These are phyloP conservation scores for Alnus rubra DNA, from an alignment of 306 rosid species.

Conservation along the genomic window DNA sequence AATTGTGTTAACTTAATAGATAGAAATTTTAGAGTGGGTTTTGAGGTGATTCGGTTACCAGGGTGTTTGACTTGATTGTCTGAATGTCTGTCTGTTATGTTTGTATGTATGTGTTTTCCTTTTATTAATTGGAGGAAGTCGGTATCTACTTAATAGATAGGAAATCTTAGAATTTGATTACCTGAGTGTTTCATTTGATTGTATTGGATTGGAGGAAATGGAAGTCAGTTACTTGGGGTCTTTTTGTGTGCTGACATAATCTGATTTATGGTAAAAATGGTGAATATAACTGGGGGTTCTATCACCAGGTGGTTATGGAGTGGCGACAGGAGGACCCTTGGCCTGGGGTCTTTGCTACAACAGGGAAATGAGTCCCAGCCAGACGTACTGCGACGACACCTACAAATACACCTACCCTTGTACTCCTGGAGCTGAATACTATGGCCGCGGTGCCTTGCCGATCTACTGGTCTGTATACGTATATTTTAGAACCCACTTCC, in stretches of 20 bases:
- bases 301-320: conserved; percentile 91
- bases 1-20: neutral
- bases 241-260: neutral
- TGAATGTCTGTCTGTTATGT: neutral
- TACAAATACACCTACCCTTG: conserved; percentile 86
- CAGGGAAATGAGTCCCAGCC: conserved; percentile 95
- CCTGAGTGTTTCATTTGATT: neutral
- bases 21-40: neutral
- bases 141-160: neutral
- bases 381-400: conserved; percentile 78
- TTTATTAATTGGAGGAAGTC: neutral
- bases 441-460: conserved; percentile 98
- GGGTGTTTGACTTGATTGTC: neutral
- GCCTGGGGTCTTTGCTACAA: conserved; percentile 98
- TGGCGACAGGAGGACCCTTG: conserved; percentile 92
- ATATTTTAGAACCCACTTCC: neutral
- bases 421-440: conserved; percentile 82
- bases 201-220: neutral
- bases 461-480: conserved; percentile 68
- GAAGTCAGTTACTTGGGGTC: neutral
- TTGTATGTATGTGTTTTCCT: neutral
- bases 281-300: conserved; percentile 24
- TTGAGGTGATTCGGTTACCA: neutral
- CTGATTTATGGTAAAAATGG: neutral
- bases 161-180: neutral